Evolutionary conservation across 352 stramenopile species (phyloP).

Genomic region (Phytophthora europaea): DNA sequence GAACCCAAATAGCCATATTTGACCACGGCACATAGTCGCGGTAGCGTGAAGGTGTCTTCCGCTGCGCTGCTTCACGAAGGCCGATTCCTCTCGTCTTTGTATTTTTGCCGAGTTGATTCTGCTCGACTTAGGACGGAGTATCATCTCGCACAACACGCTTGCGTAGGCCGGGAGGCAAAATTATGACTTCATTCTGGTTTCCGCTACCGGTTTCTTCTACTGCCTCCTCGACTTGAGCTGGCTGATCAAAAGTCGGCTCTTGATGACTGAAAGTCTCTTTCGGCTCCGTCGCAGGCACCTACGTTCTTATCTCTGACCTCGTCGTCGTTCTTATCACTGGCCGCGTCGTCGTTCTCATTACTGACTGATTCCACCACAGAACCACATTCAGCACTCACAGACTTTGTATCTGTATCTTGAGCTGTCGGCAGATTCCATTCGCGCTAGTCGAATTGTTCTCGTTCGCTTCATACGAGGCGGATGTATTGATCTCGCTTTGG

Average conservation of each 20-base stretch:
- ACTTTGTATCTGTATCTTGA: too few relatives aligned
- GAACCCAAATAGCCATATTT: neutral
- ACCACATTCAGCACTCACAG: too few relatives aligned
- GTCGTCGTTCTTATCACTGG: too few relatives aligned
- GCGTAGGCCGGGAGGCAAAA: neutral
- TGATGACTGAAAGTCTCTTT: too few relatives aligned
- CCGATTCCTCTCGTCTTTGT: neutral
- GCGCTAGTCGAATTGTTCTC: neutral
- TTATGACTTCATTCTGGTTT: neutral
- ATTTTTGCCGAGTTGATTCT: neutral
- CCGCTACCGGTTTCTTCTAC: too few relatives aligned
- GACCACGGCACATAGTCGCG: slow-evolving; percentile 5
- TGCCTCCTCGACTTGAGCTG: too few relatives aligned
- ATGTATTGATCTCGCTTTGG: neutral
- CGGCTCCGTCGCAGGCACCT: too few relatives aligned
- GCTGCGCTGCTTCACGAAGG: neutral
- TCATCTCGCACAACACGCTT: neutral
- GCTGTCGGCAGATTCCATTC: too few relatives aligned
- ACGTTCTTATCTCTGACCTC: too few relatives aligned
- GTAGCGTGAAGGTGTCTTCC: neutral
- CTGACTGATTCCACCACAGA: too few relatives aligned
- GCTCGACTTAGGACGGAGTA: neutral
- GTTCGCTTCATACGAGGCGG: neutral
- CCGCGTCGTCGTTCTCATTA: too few relatives aligned
- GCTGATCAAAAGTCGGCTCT: too few relatives aligned